A percentile compares a stretch with the other conserved stretches of the same genome.
Evolutionary conservation across 139 green algal species (phyloP).

Genomic region (Closterium sp.): DNA sequence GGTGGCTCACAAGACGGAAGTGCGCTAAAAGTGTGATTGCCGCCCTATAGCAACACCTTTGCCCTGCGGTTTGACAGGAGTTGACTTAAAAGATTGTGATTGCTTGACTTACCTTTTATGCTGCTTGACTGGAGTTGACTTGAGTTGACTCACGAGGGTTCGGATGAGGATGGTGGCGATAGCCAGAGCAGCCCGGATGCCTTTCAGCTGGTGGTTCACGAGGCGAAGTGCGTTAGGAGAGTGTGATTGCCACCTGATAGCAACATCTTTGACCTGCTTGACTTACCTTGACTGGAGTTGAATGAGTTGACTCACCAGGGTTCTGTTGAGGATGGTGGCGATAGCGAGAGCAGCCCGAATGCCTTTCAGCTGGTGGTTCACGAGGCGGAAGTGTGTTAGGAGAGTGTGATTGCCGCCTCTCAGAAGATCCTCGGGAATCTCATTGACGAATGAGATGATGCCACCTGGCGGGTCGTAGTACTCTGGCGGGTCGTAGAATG

Average conservation of each 20-base stretch:
- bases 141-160: background rate
- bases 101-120: background rate
- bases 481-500: slow-evolving; percentile 75
- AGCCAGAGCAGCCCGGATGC: background rate
- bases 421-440: slow-evolving; percentile 53
- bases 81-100: background rate
- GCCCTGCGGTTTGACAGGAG: too few species aligned
- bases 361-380: slow-evolving; percentile 73
- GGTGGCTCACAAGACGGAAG: background rate
- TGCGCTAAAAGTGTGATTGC: slow-evolving; percentile 16
- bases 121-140: background rate
- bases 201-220: slow-evolving; percentile 73
- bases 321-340: background rate
- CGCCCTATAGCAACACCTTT: slow-evolving; percentile 22
- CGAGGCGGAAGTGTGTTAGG: slow-evolving; percentile 70
- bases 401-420: slow-evolving; percentile 3
- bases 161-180: background rate
- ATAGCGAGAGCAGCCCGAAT: background rate
- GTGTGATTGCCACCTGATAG: background rate
- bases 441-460: slow-evolving; percentile 12
- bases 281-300: background rate
- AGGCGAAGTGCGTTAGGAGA: slow-evolving; percentile 69
- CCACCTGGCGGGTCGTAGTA: slow-evolving; percentile 67
- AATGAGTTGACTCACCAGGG: too few species aligned
- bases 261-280: background rate